Evolutionary conservation across 2,329 filamentous ascomycete genomes (phyloP).

Genomic region (Tympanopsis confertula): DNA sequence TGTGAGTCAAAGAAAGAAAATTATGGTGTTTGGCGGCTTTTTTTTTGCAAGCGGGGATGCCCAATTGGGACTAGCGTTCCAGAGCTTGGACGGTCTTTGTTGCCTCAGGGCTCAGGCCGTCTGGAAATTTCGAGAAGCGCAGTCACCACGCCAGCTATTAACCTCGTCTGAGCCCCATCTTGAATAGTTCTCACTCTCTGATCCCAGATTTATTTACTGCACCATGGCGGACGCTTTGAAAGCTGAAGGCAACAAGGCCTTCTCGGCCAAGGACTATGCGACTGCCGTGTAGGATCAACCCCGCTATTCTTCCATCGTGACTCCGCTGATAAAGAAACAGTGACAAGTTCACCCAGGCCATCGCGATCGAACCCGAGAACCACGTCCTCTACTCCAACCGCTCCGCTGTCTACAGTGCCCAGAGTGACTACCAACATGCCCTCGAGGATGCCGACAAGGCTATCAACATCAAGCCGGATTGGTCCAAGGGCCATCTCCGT

Average conservation of each 20-base stretch:
- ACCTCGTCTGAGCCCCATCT: no score
- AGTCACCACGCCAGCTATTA: no score
- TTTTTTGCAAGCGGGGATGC: background rate
- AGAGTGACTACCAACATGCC: slow-evolving; percentile 52
- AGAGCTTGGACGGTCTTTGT: background rate
- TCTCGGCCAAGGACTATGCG: slow-evolving; percentile 57
- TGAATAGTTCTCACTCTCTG: no score
- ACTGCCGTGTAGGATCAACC: slow-evolving; percentile 46
- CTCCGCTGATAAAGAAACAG: slow-evolving; percentile 22
- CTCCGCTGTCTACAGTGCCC: slow-evolving; percentile 44
- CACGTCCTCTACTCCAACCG: slow-evolving; percentile 64
- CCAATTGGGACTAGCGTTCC: background rate
- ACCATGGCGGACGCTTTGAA: slow-evolving; percentile 28
- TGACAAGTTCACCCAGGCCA: slow-evolving; percentile 57
- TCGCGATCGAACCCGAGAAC: slow-evolving; percentile 51
- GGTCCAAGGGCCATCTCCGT: slow-evolving; percentile 57
- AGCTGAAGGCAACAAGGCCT: slow-evolving; percentile 63
- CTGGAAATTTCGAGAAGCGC: slow-evolving; percentile 1
- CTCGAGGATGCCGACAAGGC: slow-evolving; percentile 58
- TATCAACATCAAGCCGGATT: slow-evolving; percentile 51
- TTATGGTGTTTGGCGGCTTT: no score
- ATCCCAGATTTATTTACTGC: background rate
- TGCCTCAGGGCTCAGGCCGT: background rate
- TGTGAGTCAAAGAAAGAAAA: no score
- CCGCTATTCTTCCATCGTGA: slow-evolving; percentile 7